Evolutionary conservation across 208 protist genomes (phyloP), one percentile per base, ranked within the genome.

Genomic region (Leishmania amazonensis): DNA sequence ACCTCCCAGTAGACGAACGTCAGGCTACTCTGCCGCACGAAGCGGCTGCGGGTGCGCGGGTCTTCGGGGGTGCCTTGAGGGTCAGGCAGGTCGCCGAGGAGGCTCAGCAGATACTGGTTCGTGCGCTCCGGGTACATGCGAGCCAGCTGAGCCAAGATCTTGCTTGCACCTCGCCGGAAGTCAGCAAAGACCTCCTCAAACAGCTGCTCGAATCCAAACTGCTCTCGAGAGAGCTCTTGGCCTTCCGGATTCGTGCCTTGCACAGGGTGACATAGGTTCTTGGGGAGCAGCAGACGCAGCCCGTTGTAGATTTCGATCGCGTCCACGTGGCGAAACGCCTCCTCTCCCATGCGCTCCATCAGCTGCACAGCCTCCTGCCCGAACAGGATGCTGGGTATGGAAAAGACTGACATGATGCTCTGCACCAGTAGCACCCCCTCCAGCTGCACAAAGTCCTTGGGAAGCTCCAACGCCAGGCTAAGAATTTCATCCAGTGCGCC

Each of bases 1-100:
- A 83, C 87, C 84, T 96, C 92, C 95, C 95, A 97, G 67, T 76
- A 42, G 24, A 74, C 24, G 80, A 90, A 97, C 13, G 95, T 97
- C 19, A 72, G 31, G 81, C 91, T 93, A 51, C 85, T 85, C 78
- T 97, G 95, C 58, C 88, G 95, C 42, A 96, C 91, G 78, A 90
- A 94, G 42, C 91, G 89, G n/a, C 35, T 64, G 53, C 45, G 67
- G 2, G 95, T 97, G 40, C 95, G 80, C 11, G 89, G 82, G 83
- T 97, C 95, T 17, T 40, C 76, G 2, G 77, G 11, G 0, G 90
- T 95, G 35, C 94, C 94, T 35, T 42, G 51, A 0, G 89, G 82
- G 76, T 92, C 83, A n/a, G 79, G 83, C 28, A 97, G 83, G 47
- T 83, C 79, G 35, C 21, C 71, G 9, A 97, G 71, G 15, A 92